Conservation (phyloP, 1,284 basidiomycete species). For the Malassezia equina region DNA sequence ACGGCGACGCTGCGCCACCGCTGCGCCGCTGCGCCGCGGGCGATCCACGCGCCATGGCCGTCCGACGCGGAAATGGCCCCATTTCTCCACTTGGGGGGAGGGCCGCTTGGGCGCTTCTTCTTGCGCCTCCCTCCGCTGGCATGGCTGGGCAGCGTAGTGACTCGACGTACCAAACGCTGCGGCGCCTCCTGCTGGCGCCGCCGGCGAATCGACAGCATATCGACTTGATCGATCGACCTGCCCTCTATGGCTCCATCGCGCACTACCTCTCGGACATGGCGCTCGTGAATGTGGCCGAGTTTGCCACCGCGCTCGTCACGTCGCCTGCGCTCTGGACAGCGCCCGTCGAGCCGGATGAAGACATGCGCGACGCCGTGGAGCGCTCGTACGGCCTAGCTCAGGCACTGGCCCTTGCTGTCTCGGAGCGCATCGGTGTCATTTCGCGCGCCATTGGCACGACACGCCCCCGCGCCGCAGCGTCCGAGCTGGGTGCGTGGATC, state of each 20-base stretch:
- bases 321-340: conserved; percentile 36
- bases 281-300: conserved; percentile 27
- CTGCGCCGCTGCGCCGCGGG: conserved; percentile 4
- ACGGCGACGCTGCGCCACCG: conserved; percentile 18
- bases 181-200: conserved; percentile 32
- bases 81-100: not conserved
- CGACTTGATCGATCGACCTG: conserved; percentile 28
- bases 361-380: conserved; percentile 18
- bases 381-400: conserved; percentile 18
- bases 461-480: conserved; percentile 24
- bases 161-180: conserved; percentile 33
- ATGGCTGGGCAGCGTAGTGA: conserved; percentile 16
- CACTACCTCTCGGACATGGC: conserved; percentile 35
- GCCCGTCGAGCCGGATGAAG: conserved; percentile 6
- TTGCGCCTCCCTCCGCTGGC: not conserved
- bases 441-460: conserved; percentile 19
- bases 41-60: conserved; percentile 6
- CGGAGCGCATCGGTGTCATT: conserved; percentile 31
- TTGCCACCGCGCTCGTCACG: conserved; percentile 25
- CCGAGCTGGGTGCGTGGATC: conserved; percentile 27
- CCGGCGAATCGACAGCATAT: conserved; percentile 32
- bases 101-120: not conserved
- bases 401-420: conserved; percentile 29
- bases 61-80: not conserved
- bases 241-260: conserved; percentile 38